phyloP scores from a whole-genome alignment of 129 eudicot genomes.

The Centrapalus pauciflorus region DNA sequence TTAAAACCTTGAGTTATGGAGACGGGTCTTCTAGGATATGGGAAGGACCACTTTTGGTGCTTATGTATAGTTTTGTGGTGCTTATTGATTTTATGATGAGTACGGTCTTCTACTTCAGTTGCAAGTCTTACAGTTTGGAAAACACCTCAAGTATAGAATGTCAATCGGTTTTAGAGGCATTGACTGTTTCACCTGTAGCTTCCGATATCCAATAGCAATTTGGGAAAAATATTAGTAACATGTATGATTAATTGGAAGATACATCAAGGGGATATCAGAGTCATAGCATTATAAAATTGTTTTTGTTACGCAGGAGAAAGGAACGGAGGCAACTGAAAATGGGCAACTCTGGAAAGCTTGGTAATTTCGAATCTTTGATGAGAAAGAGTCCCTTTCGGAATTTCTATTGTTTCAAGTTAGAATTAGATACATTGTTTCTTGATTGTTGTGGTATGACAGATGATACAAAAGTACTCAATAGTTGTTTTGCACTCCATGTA shows the following conservation, averaged over 20 bases:
- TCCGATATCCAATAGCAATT: conserved; percentile 27
- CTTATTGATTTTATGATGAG: conserved; percentile 93
- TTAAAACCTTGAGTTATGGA: conserved; percentile 82
- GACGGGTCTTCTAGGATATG: conserved; percentile 95
- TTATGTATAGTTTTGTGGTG: conserved; percentile 87
- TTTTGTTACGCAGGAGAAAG: conserved; percentile 3
- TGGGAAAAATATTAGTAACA: conserved; percentile 1
- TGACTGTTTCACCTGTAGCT: conserved; percentile 37
- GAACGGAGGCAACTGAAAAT: too few species aligned
- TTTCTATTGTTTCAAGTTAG: not conserved
- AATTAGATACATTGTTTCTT: conserved; percentile 27
- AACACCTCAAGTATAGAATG: conserved; percentile 46
- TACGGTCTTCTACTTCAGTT: conserved; percentile 88
- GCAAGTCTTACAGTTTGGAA: conserved; percentile 87
- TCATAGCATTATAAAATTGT: conserved; percentile 6
- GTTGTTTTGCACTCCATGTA: conserved; percentile 12
- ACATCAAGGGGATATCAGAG: not conserved
- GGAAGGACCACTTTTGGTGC: conserved; percentile 97
- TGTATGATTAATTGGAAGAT: conserved; percentile 4
- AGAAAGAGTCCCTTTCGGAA: conserved; percentile 4
- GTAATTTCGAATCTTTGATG: conserved; percentile 13
- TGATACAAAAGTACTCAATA: conserved; percentile 13
- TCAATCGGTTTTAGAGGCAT: conserved; percentile 70
- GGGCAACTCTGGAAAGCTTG: not conserved
- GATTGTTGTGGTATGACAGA: conserved; percentile 7